Evolutionary conservation across 2,329 filamentous ascomycete genomes (phyloP).

Genomic region (Albophoma yamanashiensis): DNA sequence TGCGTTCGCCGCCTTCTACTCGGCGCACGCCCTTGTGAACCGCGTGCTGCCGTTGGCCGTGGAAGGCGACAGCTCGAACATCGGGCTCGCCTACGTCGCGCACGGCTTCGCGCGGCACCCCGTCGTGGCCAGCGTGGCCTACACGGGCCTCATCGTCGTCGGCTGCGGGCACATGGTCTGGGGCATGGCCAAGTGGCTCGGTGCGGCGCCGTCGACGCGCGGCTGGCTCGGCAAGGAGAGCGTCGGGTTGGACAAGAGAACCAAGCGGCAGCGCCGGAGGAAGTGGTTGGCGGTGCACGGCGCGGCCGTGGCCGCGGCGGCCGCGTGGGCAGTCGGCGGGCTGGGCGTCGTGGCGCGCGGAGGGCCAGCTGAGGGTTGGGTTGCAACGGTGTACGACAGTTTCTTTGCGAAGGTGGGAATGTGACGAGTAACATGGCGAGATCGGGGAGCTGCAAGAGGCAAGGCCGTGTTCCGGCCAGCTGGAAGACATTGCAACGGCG

Average conservation of each 20-base stretch:
- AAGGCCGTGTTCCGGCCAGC: neutral
- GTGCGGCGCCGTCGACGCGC: slow-evolving; percentile 46
- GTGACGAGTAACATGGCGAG: slow-evolving; percentile 6
- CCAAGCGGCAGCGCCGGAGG: slow-evolving; percentile 45
- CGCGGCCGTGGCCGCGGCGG: slow-evolving; percentile 43
- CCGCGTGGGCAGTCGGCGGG: slow-evolving; percentile 72
- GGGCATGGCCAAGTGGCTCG: slow-evolving; percentile 77
- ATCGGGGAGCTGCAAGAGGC: neutral
- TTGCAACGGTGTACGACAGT: slow-evolving; percentile 69
- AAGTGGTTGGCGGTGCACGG: slow-evolving; percentile 65
- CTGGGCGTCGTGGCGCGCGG: slow-evolving; percentile 67
- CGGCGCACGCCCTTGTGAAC: slow-evolving; percentile 66
- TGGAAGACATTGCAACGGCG: neutral
- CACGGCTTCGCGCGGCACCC: slow-evolving; percentile 75
- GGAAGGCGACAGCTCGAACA: slow-evolving; percentile 77
- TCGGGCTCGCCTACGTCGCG: slow-evolving; percentile 72
- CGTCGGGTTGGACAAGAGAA: slow-evolving; percentile 35
- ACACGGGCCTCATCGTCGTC: slow-evolving; percentile 53
- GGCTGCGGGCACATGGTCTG: slow-evolving; percentile 73
- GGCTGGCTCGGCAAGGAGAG: slow-evolving; percentile 32
- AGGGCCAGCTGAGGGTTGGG: slow-evolving; percentile 64
- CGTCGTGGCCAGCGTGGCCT: slow-evolving; percentile 55
- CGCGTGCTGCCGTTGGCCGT: slow-evolving; percentile 62
- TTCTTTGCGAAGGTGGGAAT: slow-evolving; percentile 31
- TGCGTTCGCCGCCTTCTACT: slow-evolving; percentile 51